These are phyloP conservation scores for Populus alba DNA, from an alignment of 345 rosid genomes.

Conservation along the genomic window DNA sequence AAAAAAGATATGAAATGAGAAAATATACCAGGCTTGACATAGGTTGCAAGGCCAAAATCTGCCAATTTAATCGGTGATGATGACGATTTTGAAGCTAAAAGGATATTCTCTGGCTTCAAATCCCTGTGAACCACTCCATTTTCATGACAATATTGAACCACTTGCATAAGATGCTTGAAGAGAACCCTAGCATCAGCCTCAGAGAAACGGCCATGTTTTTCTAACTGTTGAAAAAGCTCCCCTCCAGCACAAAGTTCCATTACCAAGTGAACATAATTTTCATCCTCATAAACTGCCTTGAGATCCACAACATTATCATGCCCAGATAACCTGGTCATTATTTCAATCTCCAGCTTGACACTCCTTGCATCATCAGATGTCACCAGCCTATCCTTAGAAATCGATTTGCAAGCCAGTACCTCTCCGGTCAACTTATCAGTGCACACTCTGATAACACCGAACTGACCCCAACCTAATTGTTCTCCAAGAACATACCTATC, in stretches of 20 bases:
- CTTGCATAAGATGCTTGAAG: slow-evolving; percentile 62
- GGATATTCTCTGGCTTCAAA: slow-evolving; percentile 70
- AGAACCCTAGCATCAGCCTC: slow-evolving; percentile 55
- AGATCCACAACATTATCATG: slow-evolving; percentile 69
- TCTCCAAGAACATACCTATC: slow-evolving; percentile 51
- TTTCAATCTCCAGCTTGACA: slow-evolving; percentile 68
- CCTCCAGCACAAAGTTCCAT: slow-evolving; percentile 81
- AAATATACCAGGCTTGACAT: slow-evolving; percentile 49
- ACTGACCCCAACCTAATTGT: slow-evolving; percentile 72
- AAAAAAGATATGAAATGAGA: background rate
- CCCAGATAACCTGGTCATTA: slow-evolving; percentile 67
- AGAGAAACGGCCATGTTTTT: slow-evolving; percentile 53
- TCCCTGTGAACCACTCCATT: slow-evolving; percentile 64
- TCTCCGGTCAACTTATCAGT: slow-evolving; percentile 59
- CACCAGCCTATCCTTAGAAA: slow-evolving; percentile 58
- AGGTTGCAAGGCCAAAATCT: slow-evolving; percentile 72
- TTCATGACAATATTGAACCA: slow-evolving; percentile 60
- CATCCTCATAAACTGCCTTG: slow-evolving; percentile 71
- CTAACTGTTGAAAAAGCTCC: slow-evolving; percentile 57
- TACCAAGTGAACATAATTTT: slow-evolving; percentile 55
- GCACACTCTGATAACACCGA: slow-evolving; percentile 63
- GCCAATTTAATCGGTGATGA: slow-evolving; percentile 63
- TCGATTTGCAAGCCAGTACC: slow-evolving; percentile 59
- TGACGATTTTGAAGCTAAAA: slow-evolving; percentile 52
- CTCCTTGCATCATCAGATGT: slow-evolving; percentile 51